Evolutionary conservation across 805 yeast species (phyloP), one percentile per base, ranked within the genome.

Genomic region (Candida incommunis): DNA sequence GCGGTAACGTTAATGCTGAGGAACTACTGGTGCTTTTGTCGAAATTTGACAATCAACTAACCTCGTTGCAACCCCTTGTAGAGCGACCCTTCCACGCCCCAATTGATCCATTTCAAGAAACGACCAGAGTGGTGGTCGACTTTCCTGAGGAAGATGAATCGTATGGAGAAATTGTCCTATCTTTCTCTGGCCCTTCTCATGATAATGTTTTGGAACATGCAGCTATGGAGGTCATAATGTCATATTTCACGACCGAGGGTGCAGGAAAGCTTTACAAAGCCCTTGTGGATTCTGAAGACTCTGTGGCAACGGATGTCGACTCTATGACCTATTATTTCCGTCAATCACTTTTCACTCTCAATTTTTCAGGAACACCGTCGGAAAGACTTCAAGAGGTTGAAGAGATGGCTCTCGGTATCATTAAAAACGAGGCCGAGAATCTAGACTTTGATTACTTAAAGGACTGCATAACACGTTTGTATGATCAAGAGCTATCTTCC

Each of bases 61-160:
- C 76, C 0, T 58, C 45, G 9, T 44, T 58, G 2, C 60, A 71
- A 24, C 22, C 41, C 15, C 68, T 73, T 0, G 48, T 52, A 2
- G 50, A 29, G 5, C 71, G 96, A 48, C 37, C 37, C 5, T 31
- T 31, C 37, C 4, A 11, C n/a, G 20, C 13, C 13, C 37, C 73
- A 34, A 58, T 72, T 50, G 70, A 68, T 5, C 52, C 69, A 58
- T 42, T 70, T 61, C 34, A 53, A 2, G 56, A 71, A 43, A 60
- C 65, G 2, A 57, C 69, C 3, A 62, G 72, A 11, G 69, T 73
- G 31, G 69, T 66, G 3, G 73, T 87, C 22, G 80, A 77, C 47
- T 92, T 92, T 56, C 95, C 97, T 2, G 97, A 92, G 54, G 71
- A 76, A 47, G 95, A 86, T 56, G 96, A 87, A 62, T 69, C 82